Percentiles rank a stretch among this genome's conserved stretches.
phyloP scores from a whole-genome alignment of 805 yeast genomes.

The Candida coquimbonensis region DNA sequence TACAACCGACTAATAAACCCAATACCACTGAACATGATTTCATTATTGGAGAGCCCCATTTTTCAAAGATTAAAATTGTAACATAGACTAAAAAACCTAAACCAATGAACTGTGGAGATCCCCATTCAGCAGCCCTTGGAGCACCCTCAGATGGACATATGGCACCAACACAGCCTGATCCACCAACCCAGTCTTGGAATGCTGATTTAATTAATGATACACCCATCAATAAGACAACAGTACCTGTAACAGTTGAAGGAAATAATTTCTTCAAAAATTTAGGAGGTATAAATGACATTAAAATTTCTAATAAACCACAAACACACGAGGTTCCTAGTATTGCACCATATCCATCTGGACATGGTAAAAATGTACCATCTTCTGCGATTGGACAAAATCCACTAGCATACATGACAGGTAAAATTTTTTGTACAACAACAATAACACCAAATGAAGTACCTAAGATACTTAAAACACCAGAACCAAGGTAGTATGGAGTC shows the following conservation, averaged over 20 bases:
- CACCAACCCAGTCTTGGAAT: slow-evolving; percentile 83
- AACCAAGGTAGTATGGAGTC: slow-evolving; percentile 79
- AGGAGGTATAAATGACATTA: slow-evolving; percentile 74
- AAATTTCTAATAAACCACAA: slow-evolving; percentile 68
- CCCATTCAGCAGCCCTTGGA: slow-evolving; percentile 64
- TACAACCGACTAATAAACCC: slow-evolving; percentile 82
- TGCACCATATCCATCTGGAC: slow-evolving; percentile 88
- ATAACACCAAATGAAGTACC: slow-evolving; percentile 90
- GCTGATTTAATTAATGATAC: slow-evolving; percentile 63
- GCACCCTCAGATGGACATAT: slow-evolving; percentile 45
- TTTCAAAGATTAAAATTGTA: slow-evolving; percentile 68
- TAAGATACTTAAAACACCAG: slow-evolving; percentile 82
- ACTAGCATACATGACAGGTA: slow-evolving; percentile 70
- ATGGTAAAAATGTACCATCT: slow-evolving; percentile 64
- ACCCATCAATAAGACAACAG: slow-evolving; percentile 84
- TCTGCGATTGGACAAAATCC: slow-evolving; percentile 61
- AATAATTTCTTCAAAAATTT: slow-evolving; percentile 61
- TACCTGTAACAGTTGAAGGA: slow-evolving; percentile 90
- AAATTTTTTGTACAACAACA: slow-evolving; percentile 66
- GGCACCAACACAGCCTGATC: slow-evolving; percentile 55
- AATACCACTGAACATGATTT: slow-evolving; percentile 86
- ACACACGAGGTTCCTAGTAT: slow-evolving; percentile 70
- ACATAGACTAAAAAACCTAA: slow-evolving; percentile 78
- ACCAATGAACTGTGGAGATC: slow-evolving; percentile 84
- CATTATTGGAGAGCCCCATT: slow-evolving; percentile 92